These are phyloP conservation scores for Geoglossum glabrum DNA, from an alignment of 495 filamentous ascomycete species.

Conservation along the genomic window DNA sequence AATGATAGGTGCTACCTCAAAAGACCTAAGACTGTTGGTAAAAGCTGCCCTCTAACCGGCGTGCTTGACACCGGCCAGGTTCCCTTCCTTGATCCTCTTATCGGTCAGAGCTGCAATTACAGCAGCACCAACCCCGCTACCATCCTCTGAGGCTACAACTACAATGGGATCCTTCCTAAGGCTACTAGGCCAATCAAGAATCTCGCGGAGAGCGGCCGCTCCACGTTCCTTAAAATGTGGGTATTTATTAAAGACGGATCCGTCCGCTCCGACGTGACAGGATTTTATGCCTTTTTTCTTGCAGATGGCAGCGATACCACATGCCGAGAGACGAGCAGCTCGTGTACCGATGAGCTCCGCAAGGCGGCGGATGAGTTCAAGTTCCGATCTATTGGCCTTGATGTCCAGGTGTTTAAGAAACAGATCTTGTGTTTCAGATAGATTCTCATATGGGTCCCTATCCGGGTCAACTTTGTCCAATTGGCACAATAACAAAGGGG, in stretches of 20 bases:
- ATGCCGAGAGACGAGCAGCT: constrained; percentile 10
- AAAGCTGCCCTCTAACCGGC: not conserved
- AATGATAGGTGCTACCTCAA: no score
- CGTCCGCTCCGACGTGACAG: constrained; percentile 10
- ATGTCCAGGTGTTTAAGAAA: constrained; percentile 3
- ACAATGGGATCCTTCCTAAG: constrained; percentile 11
- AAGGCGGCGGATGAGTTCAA: constrained; percentile 9
- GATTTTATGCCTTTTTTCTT: constrained; percentile 9
- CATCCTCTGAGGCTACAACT: constrained; percentile 12
- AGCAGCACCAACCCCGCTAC: constrained; percentile 12
- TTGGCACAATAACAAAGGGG: not conserved
- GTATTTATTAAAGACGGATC: constrained; percentile 11
- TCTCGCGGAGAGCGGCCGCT: constrained; percentile 9
- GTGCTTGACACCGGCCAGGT: constrained; percentile 9
- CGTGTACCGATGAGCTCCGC: constrained; percentile 11
- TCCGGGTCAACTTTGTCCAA: not conserved
- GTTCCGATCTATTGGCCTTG: constrained; percentile 1
- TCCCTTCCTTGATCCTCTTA: constrained; percentile 8
- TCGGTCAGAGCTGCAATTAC: constrained; percentile 13
- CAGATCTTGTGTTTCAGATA: constrained; percentile 6
- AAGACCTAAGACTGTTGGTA: no score
- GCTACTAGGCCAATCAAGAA: constrained; percentile 10
- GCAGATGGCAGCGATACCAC: constrained; percentile 9
- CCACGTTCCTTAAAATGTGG: constrained; percentile 10
- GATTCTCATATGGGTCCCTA: constrained; percentile 9